These are phyloP conservation scores for Tetrahymena thermophila DNA, from an alignment of 73 alveolate species.

Conservation along the genomic window DNA sequence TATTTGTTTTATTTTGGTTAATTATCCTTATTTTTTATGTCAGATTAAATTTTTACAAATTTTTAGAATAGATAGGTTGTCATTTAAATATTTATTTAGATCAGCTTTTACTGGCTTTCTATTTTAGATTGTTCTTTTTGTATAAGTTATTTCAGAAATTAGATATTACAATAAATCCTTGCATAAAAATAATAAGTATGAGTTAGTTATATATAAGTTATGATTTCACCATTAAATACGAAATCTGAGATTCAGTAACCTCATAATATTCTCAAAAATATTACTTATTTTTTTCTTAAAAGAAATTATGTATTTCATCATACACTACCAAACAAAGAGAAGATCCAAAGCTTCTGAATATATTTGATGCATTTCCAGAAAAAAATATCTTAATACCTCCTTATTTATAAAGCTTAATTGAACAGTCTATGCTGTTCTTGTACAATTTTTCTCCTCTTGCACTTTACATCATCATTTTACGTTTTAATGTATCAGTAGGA, in stretches of 20 bases:
- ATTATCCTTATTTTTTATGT: too few species aligned
- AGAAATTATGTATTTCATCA: constrained; percentile 7
- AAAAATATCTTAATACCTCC: constrained; percentile 40
- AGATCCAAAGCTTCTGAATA: constrained; percentile 45
- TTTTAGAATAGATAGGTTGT: too few species aligned
- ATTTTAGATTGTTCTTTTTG: too few species aligned
- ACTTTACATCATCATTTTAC: constrained; percentile 85
- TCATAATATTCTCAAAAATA: not conserved
- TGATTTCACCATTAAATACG: too few species aligned
- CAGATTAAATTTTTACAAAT: too few species aligned
- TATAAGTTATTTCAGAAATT: too few species aligned
- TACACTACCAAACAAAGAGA: constrained; percentile 37
- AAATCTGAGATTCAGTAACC: not conserved
- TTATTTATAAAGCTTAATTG: constrained; percentile 4
- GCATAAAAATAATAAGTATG: too few species aligned
- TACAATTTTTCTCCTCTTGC: constrained; percentile 44
- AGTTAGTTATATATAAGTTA: too few species aligned
- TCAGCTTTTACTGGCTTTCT: too few species aligned
- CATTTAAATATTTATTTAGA: too few species aligned
- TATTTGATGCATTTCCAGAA: constrained; percentile 49
- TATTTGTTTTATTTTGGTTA: too few species aligned
- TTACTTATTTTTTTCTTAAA: not conserved
- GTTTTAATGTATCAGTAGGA: constrained; percentile 87
- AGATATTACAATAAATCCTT: too few species aligned
- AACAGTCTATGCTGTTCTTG: constrained; percentile 40